Base-by-base conservation (phyloP, 257 asterid genomes). In the Scutellaria barbata region DNA sequence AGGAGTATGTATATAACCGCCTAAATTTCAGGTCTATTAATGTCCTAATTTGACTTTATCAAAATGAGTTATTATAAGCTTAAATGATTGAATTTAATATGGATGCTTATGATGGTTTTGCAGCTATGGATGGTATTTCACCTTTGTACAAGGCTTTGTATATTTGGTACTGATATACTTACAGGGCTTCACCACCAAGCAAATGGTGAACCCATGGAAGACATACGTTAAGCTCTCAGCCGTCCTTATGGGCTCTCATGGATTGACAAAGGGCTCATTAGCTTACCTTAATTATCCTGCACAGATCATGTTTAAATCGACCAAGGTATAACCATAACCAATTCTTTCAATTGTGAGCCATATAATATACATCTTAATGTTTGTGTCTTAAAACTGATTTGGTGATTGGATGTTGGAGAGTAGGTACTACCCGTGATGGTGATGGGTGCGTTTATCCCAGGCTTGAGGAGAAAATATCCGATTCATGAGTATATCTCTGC, bases 81-180 rank as follows among this genome's bases (percentile, higher is more conserved):
- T 2, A 51, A 46, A 35, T n/a, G 60, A 4, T 6, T 10, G 13
- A 0, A 9, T 9, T 42, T 18, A 25, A 25, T 59, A 1, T 11
- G 22, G 30, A 16, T 30, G 20, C 42, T 9, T 50, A 17, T 59
- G 58, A 18, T 77, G 46, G 66, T 41, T 76, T 80, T 72, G 82
- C 90, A 93, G 96, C 86, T 93, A 84, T 67, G 97, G 98, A 10
- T 93, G 98, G 97, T 93, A 93, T 61, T 90, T 93, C 55, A 93
- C 98, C 77, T 89, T 93, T 69, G 80, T 93, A 37, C 98, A 93
- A 85, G 98, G 97, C 40, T 90, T 89, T 55, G 97, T 93, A 35
- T 93, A 93, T 73, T 77, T 93, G 86, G 92, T 66, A 7, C 85
- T 93, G 54, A 85, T 93, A 63, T 82, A 69, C 68, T 53, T 87